Conservation (phyloP, 1,284 basidiomycete species). For the Ustilago shanxiensis region DNA sequence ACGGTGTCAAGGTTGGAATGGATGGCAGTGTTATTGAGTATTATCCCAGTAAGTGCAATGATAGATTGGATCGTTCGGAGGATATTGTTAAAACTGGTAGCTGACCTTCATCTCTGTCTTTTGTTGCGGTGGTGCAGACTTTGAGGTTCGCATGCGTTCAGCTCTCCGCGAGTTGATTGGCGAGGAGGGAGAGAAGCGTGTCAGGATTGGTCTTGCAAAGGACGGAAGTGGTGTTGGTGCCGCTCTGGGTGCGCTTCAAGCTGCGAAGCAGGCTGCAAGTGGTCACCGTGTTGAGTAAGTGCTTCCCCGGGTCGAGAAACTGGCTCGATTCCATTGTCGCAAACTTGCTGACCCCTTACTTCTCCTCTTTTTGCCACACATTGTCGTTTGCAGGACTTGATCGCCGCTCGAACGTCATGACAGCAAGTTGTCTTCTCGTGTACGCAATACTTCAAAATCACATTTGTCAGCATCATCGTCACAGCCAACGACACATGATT, state of each 20-base stretch:
- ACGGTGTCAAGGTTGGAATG: constrained; percentile 55
- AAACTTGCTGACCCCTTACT: neutral
- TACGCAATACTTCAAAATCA: neutral
- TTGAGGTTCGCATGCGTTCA: constrained; percentile 81
- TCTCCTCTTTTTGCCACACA: neutral
- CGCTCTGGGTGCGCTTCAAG: constrained; percentile 56
- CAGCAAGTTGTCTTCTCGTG: neutral
- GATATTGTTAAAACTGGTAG: neutral
- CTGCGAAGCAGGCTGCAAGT: constrained; percentile 55
- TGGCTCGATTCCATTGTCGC: neutral
- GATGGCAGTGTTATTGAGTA: constrained; percentile 81
- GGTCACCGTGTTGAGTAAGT: constrained; percentile 53
- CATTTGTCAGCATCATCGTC: neutral
- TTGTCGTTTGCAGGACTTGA: constrained; percentile 7
- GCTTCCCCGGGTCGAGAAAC: neutral
- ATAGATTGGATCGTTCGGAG: too few species aligned
- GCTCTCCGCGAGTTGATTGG: constrained; percentile 84
- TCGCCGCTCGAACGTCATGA: neutral
- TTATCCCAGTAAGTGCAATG: constrained; percentile 36
- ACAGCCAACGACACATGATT: neutral
- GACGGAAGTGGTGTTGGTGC: constrained; percentile 94
- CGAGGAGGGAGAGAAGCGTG: constrained; percentile 80
- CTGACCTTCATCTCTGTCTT: neutral
- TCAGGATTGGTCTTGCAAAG: constrained; percentile 91
- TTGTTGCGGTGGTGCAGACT: constrained; percentile 74